A percentile compares a stretch with the other conserved stretches of the same genome.
Conservation (phyloP, 208 protist species). For the Trypanosoma vivax region DNA sequence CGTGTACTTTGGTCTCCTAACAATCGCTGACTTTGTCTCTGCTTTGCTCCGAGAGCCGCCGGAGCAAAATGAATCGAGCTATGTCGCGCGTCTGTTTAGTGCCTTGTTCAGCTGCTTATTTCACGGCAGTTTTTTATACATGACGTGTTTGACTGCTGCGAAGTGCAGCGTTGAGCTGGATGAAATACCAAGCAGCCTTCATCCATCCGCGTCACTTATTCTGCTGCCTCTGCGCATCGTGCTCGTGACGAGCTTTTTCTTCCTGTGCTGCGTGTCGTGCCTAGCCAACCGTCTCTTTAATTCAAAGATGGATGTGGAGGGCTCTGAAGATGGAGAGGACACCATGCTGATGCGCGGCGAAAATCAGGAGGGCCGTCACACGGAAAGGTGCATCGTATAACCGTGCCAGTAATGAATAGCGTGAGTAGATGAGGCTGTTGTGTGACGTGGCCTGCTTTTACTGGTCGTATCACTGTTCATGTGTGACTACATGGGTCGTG, state of each 20-base stretch:
- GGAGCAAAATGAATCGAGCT: neutral
- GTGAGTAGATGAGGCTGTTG: no score
- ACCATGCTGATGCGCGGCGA: no score
- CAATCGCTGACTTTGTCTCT: conserved; percentile 7
- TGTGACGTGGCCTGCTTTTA: no score
- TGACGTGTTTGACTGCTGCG: conserved; percentile 42
- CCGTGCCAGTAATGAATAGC: no score
- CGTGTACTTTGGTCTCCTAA: conserved; percentile 11
- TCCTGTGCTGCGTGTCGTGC: conserved; percentile 20
- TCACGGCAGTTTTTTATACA: conserved; percentile 35
- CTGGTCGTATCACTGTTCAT: no score
- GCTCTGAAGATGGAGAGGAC: no score
- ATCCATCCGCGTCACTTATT: conserved; percentile 32
- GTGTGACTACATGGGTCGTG: no score
- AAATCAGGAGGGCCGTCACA: no score
- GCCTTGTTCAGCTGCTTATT: conserved; percentile 10
- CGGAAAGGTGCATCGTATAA: no score
- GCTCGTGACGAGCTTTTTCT: conserved; percentile 16
- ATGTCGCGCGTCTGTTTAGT: conserved; percentile 8
- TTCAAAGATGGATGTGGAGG: neutral
- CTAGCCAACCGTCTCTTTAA: neutral
- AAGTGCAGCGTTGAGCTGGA: conserved; percentile 50
- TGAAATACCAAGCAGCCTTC: conserved; percentile 1
- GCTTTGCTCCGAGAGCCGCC: neutral
- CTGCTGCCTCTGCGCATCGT: conserved; percentile 37